A percentile compares a stretch with the other conserved stretches of the same genome.
Conservation (phyloP, 176 grass and related monocot species). For the Eleusine coracana region DNA sequence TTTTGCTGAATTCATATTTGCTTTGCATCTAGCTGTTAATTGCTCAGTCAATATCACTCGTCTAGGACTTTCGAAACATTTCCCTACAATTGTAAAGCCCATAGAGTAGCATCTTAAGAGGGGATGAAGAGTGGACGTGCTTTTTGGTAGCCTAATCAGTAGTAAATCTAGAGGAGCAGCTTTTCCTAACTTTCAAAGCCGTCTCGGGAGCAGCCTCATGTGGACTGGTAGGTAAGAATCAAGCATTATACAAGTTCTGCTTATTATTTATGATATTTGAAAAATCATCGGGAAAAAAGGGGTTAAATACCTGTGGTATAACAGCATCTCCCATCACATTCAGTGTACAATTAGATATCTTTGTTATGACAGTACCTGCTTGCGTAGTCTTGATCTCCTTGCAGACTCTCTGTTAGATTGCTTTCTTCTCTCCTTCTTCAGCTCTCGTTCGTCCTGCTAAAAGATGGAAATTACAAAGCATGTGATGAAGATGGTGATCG, state of each 20-base stretch:
- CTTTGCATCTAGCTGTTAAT: not conserved
- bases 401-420: slow-evolving; percentile 95
- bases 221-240: not conserved
- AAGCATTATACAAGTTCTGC: not conserved
- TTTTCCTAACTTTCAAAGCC: too few species aligned
- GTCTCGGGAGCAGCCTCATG: not conserved
- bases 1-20: slow-evolving; percentile 11
- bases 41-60: not conserved
- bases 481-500: not conserved
- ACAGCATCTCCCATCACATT: not conserved
- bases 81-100: not conserved
- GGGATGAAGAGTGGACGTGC: too few species aligned
- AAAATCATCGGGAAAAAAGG: not conserved
- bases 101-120: not conserved
- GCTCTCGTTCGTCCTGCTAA: slow-evolving; percentile 65
- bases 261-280: not conserved
- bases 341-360: slow-evolving; percentile 10
- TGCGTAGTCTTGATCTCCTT: slow-evolving; percentile 81
- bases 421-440: slow-evolving; percentile 92
- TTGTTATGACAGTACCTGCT: slow-evolving; percentile 59
- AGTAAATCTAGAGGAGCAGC: too few species aligned
- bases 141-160: too few species aligned
- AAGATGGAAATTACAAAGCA: slow-evolving; percentile 34
- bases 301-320: not conserved
- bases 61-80: not conserved